Base-by-base conservation (phyloP, 139 green algal species). In the Tetradesmus lagerheimii region DNA sequence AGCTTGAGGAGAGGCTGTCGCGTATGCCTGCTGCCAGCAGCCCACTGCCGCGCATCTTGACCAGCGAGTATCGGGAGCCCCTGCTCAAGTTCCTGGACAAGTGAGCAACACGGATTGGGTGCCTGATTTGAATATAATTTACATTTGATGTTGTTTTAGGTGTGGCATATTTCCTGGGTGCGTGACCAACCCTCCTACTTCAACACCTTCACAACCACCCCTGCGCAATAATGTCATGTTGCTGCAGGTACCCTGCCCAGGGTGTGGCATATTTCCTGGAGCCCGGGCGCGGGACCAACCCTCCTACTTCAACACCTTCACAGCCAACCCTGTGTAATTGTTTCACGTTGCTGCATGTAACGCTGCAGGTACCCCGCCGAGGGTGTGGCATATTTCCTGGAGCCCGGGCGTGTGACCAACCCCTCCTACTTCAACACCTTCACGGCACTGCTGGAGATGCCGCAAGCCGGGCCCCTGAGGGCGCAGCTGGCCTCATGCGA, bases 41-140 rank as follows among this genome's bases (percentile, higher is more conserved):
- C 12, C 93, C 93, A 0, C 86, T 94, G 71, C 94, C 96, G 39
- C 92, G 93, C 79, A 45, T 93, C 12, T 43, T 94, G 62, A 95
- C 93, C 83, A 98, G 95, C 0, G 96, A 96, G 31, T 99, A 98
- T 93, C 92, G 97, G 14, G 81, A 81, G 23, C 97, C 98, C 2
- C 93, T 99, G 12, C 94, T 94, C 27, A 95, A 95, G 76, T 99
- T 98, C 90, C 92, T 99, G 14, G 95, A 94, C 88, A 92, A 91
- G 39, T 94, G 90, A 75, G 80, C 5, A n/a, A n/a, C n/a, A n/a
- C n/a, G n/a, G 79, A 18, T 25, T 62, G 27, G 18, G 80, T 8
- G 77, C 75, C n/a, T n/a, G n/a, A n/a, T n/a, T n/a, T n/a, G n/a
- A n/a, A n/a, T n/a, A n/a, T n/a, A n/a, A n/a, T n/a, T n/a, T n/a